Evolutionary conservation across 106 monocot genomes (phyloP).

Genomic region (Apostasia shenzhenica): DNA sequence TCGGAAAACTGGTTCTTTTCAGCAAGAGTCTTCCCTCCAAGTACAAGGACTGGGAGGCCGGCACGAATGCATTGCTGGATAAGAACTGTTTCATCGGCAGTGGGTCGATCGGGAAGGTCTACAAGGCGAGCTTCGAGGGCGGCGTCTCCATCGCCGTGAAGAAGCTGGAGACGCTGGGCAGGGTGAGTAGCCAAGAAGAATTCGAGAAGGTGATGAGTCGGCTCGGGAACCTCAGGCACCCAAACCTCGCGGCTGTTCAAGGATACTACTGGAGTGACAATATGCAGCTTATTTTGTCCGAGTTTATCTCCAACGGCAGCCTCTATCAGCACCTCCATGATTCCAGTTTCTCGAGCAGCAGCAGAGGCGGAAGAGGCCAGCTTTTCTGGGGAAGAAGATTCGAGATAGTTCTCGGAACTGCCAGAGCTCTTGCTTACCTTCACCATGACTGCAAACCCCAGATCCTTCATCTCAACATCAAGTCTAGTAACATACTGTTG

Average conservation of each 20-base stretch:
- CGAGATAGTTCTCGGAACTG: constrained; percentile 60
- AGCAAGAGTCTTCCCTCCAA: constrained; percentile 84
- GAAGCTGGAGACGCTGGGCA: constrained; percentile 82
- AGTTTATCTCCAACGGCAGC: constrained; percentile 66
- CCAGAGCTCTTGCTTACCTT: constrained; percentile 81
- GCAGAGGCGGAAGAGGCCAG: constrained; percentile 21
- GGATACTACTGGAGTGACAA: constrained; percentile 90
- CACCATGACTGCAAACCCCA: constrained; percentile 95
- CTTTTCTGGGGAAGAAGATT: constrained; percentile 78
- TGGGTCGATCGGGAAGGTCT: constrained; percentile 84
- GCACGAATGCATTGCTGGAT: constrained; percentile 83
- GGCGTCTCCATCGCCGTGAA: constrained; percentile 85
- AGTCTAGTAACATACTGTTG: constrained; percentile 78
- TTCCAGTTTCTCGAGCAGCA: constrained; percentile 17
- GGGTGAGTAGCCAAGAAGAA: constrained; percentile 81
- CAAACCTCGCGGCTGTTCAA: constrained; percentile 67
- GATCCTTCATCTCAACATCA: constrained; percentile 86
- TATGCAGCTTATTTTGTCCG: constrained; percentile 75
- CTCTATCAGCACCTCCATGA: constrained; percentile 86
- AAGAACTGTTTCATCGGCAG: constrained; percentile 75
- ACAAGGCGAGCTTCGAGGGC: constrained; percentile 64
- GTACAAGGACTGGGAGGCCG: constrained; percentile 92
- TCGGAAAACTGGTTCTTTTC: constrained; percentile 96
- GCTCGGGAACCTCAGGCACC: constrained; percentile 63
- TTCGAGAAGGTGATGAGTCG: constrained; percentile 86